Percentiles rank a stretch among this genome's conserved stretches.
These are phyloP conservation scores for Phytophthora hybrid DNA, from an alignment of 352 stramenopile species.

Conservation along the genomic window DNA sequence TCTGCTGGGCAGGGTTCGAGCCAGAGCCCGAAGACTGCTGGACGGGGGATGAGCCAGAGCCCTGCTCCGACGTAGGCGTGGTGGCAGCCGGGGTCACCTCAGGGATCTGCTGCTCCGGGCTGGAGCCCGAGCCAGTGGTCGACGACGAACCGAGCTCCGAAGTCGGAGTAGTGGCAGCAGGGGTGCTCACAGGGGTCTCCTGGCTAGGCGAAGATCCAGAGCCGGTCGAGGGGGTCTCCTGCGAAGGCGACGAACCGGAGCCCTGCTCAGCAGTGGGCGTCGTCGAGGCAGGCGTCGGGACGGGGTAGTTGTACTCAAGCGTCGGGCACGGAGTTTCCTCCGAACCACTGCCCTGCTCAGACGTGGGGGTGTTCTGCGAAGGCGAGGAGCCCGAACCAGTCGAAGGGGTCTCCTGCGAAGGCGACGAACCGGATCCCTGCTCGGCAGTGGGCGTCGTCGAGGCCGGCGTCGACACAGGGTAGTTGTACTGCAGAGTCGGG, in stretches of 20 bases:
- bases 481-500: conserved; percentile 44
- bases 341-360: conserved; percentile 4
- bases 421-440: conserved; percentile 4
- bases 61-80: conserved; percentile 11
- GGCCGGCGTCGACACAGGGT: conserved; percentile 22
- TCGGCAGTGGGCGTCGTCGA: conserved; percentile 6
- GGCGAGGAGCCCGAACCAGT: too few relatives aligned
- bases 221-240: conserved; percentile 12
- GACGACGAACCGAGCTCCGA: conserved; percentile 8
- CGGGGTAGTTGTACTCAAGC: conserved; percentile 41
- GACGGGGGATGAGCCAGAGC: not conserved
- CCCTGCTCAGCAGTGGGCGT: conserved; percentile 13
- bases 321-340: conserved; percentile 33
- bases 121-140: not conserved
- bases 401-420: conserved; percentile 12
- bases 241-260: not conserved
- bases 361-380: not conserved
- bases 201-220: not conserved
- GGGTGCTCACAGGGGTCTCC: conserved; percentile 18
- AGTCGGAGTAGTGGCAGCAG: conserved; percentile 2
- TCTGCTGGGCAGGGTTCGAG: conserved; percentile 7
- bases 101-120: conserved; percentile 9
- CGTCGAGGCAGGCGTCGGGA: conserved; percentile 13
- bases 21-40: not conserved
- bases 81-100: conserved; percentile 9